Base-by-base conservation (phyloP, 2,329 filamentous ascomycete species). In the Fusarium nurragi region DNA sequence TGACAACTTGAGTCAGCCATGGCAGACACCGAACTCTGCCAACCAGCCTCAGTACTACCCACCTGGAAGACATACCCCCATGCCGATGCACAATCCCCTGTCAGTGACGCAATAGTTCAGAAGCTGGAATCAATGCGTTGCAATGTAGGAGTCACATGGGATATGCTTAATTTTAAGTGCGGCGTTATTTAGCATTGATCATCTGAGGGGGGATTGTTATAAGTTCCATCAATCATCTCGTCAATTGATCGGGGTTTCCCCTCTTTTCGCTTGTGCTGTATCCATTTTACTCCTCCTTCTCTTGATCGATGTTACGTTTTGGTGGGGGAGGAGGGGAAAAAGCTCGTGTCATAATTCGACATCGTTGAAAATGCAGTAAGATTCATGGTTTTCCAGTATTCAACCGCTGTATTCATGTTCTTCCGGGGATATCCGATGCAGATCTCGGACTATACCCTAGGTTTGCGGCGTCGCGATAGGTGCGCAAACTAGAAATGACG, bases 251-350 rank as follows among this genome's bases (percentile, higher is more conserved):
- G 26, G 28, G 25, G 26, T 43, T 49, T 26, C 21, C 18, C 32
- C 37, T 53, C 22, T 21, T 40, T 21, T 8, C 13, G 25, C 21
- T 18, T 30, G 19, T 14, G 18, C 25, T 36, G 18, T 37, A 30
- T 37, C 40, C 18, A 57, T 53, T 8, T 19, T 47, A 9, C 28
- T 21, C 8, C 21, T 25, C 26, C 13, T 41, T 32, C 16, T 40
- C 7, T n/a, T n/a, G 32, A n/a, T 34, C 12, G 30, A 36, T 58
- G 19, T 23, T 30, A 50, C 37, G 19, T 39, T 45, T 7, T 10
- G 3, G 60, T 16, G 58, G 58, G 41, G 60, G 39, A 22, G 43
- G 57, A 60, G 41, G 46, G 34, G 57, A 28, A 38, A 7, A 28
- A 38, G 4, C 14, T 21, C 10, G 34, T 18, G 26, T 50, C 16